phyloP scores from a whole-genome alignment of 164 flowering plant species.

The Protea cynaroides region DNA sequence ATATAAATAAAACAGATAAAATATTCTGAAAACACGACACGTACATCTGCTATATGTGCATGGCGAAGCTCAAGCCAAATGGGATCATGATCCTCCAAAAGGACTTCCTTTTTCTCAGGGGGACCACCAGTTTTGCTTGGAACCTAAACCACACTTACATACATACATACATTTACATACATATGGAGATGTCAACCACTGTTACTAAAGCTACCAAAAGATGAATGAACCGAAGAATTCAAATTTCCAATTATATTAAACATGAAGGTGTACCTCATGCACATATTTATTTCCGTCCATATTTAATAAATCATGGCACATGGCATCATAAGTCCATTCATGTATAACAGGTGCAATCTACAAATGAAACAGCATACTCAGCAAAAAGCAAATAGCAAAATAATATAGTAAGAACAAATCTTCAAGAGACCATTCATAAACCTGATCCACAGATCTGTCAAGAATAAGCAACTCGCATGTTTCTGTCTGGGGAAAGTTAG shows the following conservation, averaged over 20 bases:
- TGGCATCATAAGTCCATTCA: conserved; percentile 99
- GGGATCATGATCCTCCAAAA: conserved; percentile 96
- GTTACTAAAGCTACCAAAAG: not conserved
- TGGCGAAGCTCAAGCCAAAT: conserved; percentile 97
- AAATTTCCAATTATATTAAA: not conserved
- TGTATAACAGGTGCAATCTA: conserved; percentile 98
- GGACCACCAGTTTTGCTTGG: conserved; percentile 71
- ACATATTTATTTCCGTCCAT: conserved; percentile 96
- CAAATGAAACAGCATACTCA: conserved; percentile 13
- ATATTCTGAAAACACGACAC: conserved; percentile 17
- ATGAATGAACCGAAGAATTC: conserved; percentile 4
- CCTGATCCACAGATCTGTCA: conserved; percentile 97
- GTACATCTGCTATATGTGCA: conserved; percentile 94
- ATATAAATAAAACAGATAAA: conserved; percentile 3
- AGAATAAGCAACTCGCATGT: conserved; percentile 92
- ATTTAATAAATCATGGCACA: conserved; percentile 89
- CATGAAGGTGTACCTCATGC: conserved; percentile 55
- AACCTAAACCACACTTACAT: conserved; percentile 34
- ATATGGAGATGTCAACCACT: not conserved
- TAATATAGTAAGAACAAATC: conserved; percentile 1
- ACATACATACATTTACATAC: not conserved
- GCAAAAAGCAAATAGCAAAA: conserved; percentile 6
- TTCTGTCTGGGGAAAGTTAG: conserved; percentile 82
- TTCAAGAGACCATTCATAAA: conserved; percentile 17
- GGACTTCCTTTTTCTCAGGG: conserved; percentile 83